Evolutionary conservation across 208 protist species (phyloP), one percentile per base, ranked within the genome.

Genomic region (Crithidia brevicula): DNA sequence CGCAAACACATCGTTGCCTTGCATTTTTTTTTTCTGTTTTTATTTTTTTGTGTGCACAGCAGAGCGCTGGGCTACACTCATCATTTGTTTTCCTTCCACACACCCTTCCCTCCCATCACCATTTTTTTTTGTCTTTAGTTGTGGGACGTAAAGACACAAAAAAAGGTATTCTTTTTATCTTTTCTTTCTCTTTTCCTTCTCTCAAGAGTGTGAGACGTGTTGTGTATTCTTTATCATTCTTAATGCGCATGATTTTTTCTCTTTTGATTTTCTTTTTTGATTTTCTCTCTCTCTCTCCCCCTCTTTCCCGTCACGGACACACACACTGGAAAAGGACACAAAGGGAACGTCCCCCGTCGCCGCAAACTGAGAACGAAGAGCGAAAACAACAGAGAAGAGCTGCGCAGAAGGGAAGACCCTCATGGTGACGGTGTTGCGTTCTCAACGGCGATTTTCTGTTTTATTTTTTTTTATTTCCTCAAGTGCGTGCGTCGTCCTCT

Each of bases 1-100:
- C n/a, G n/a, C n/a, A n/a, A n/a, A n/a, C n/a, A n/a, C n/a, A n/a
- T n/a, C n/a, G n/a, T n/a, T n/a, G n/a, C n/a, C 23, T 49, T 25
- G 9, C 16, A n/a, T 33, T 68, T 28, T 69, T 58, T 38, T 60
- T 60, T 58, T 57, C 38, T 60, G 8, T 34, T 79, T 79, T 76
- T 82, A 79, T 34, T 46, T 16, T 22, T 51, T 40, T 40, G 10
- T 40, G 36, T 40, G 36, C 36, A 40, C 36, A 40, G 36, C 40
- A 20, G n/a, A 25, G 13, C 52, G 13, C 54, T n/a, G n/a, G n/a
- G n/a, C n/a, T n/a, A n/a, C n/a, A n/a, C n/a, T n/a, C n/a, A n/a
- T n/a, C n/a, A n/a, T n/a, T n/a, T n/a, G n/a, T n/a, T n/a, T n/a
- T n/a, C n/a, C n/a, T n/a, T 47, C 47, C 49, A 27, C 46, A 18